Conservation (phyloP, 805 yeast genomes). For the Candida ascalaphidarum region DNA sequence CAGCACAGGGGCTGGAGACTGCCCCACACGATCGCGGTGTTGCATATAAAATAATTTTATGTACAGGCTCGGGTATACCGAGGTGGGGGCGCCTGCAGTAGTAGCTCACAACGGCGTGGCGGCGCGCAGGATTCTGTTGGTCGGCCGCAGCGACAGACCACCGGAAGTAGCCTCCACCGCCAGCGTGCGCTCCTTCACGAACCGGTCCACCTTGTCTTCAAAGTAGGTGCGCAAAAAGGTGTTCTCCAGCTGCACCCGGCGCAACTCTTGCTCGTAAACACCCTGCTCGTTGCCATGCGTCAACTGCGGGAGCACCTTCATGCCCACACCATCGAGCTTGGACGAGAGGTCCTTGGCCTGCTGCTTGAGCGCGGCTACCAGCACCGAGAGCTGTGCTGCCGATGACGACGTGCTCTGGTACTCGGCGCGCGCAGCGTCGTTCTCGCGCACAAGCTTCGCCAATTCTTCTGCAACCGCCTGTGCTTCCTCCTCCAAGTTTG, state of each 20-base stretch:
- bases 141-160: conserved; percentile 23
- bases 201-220: conserved; percentile 22
- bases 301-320: conserved; percentile 23
- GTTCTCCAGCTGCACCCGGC: conserved; percentile 17
- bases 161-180: conserved; percentile 18
- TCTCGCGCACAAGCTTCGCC: conserved; percentile 16
- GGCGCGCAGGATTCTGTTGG: conserved; percentile 29
- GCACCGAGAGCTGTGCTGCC: conserved; percentile 21
- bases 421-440: conserved; percentile 16
- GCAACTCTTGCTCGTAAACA: conserved; percentile 17
- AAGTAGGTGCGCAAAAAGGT: conserved; percentile 18
- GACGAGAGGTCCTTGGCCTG: conserved; percentile 9
- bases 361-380: conserved; percentile 11
- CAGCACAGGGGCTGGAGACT: too few species aligned
- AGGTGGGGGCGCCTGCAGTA: background rate
- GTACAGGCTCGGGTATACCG: background rate
- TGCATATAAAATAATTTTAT: too few species aligned
- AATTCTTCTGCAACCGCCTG: conserved; percentile 15
- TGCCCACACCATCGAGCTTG: conserved; percentile 26
- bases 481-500: conserved; percentile 18
- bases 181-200: conserved; percentile 24
- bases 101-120: conserved; percentile 23
- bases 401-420: conserved; percentile 26
- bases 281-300: conserved; percentile 24
- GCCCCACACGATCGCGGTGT: too few species aligned